Conservation (phyloP, 163 green algal genomes). For the Chlamydomonas reinhardtii region DNA sequence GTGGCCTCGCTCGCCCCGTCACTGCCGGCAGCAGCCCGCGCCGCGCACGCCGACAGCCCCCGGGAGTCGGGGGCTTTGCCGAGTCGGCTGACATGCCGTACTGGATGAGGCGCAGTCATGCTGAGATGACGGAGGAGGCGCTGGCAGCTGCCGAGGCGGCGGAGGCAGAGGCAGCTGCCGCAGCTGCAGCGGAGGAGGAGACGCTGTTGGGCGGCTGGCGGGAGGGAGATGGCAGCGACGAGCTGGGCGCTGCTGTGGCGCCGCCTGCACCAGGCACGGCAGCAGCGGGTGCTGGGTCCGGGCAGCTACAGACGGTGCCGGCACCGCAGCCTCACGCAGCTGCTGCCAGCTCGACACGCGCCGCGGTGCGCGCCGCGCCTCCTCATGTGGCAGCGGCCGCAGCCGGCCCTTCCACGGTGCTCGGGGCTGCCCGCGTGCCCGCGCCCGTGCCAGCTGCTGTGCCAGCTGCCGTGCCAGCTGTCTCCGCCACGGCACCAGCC, state of each 20-base stretch:
- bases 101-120: background rate
- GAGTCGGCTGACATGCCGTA: too few species aligned
- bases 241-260: background rate
- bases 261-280: background rate
- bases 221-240: background rate
- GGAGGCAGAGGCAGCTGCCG: too few species aligned
- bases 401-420: too few species aligned
- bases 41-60: background rate
- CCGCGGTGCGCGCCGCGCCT: too few species aligned
- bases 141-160: background rate
- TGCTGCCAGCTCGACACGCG: background rate
- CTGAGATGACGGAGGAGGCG: background rate
- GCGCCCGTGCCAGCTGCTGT: too few species aligned
- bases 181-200: background rate
- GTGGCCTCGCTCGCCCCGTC: background rate
- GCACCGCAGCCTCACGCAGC: too few species aligned
- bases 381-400: too few species aligned
- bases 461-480: too few species aligned
- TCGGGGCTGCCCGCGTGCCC: too few species aligned
- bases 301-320: too few species aligned
- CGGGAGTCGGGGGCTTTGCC: background rate
- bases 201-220: too few species aligned
- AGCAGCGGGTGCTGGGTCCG: background rate
- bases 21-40: background rate
- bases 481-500: too few species aligned